Percentiles rank a stretch among this genome's conserved stretches.
These are phyloP conservation scores for Marchantia polymorpha DNA, from an alignment of 225 moss, liverwort and hornwort species.

Conservation along the genomic window DNA sequence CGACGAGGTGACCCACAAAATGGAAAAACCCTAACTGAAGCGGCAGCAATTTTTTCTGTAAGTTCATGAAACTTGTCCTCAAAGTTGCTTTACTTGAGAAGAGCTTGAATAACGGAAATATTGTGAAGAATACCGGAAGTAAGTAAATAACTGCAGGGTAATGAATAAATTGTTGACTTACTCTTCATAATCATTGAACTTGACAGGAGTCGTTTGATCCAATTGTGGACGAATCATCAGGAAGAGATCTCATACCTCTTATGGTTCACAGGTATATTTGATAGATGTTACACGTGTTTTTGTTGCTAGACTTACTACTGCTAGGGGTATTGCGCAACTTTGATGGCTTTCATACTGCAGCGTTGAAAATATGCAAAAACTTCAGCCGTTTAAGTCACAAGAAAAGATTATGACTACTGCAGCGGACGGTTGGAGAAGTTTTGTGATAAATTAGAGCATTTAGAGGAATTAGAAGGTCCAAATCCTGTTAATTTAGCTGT, in stretches of 20 bases:
- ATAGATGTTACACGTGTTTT: neutral
- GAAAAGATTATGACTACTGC: neutral
- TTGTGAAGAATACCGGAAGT: too few relatives aligned
- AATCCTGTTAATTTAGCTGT: neutral
- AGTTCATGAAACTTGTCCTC: neutral
- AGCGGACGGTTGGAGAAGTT: neutral
- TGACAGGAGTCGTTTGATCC: slow-evolving; percentile 73
- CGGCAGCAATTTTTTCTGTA: slow-evolving; percentile 76
- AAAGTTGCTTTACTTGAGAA: too few relatives aligned
- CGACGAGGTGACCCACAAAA: slow-evolving; percentile 53
- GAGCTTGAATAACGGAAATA: too few relatives aligned
- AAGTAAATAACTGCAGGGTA: too few relatives aligned
- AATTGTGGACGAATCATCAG: slow-evolving; percentile 70
- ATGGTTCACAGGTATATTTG: slow-evolving; percentile 74
- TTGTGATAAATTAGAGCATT: neutral
- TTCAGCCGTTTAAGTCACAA: neutral
- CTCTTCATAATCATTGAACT: neutral
- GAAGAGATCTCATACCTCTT: slow-evolving; percentile 71
- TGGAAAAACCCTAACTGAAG: slow-evolving; percentile 69
- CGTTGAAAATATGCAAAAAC: neutral
- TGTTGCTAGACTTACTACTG: neutral
- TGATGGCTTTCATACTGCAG: neutral
- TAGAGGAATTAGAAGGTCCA: neutral
- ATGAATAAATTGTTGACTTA: too few relatives aligned
- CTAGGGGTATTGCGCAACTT: neutral